phyloP scores from a whole-genome alignment of 1,284 basidiomycete species.

The Tilletiaria anomala region DNA sequence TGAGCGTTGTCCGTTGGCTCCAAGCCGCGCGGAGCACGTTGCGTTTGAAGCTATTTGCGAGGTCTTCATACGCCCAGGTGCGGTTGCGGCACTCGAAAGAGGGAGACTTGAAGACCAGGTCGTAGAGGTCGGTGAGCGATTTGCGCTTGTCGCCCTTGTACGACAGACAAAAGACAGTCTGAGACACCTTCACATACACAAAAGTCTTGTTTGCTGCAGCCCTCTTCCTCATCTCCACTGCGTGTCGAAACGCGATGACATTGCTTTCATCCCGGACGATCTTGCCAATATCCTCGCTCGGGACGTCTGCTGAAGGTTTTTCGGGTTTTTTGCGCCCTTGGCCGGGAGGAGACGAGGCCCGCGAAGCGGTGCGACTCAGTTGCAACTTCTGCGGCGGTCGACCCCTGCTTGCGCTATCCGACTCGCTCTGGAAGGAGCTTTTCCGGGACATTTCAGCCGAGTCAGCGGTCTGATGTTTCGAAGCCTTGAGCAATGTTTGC shows the following conservation, averaged over 20 bases:
- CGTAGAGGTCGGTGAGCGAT: slow-evolving; percentile 46
- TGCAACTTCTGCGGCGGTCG: too few species aligned
- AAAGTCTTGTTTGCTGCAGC: slow-evolving; percentile 52
- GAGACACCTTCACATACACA: slow-evolving; percentile 61
- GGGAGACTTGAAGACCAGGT: slow-evolving; percentile 46
- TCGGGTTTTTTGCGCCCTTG: too few species aligned
- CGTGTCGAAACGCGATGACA: slow-evolving; percentile 27
- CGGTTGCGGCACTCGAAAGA: slow-evolving; percentile 65
- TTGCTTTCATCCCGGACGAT: slow-evolving; percentile 12
- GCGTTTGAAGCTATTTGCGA: slow-evolving; percentile 30
- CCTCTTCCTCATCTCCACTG: slow-evolving; percentile 42
- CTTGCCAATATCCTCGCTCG: too few species aligned
- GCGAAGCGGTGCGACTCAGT: too few species aligned
- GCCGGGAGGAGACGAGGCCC: too few species aligned
- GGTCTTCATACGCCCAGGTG: slow-evolving; percentile 52
- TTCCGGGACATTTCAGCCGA: too few species aligned
- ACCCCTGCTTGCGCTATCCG: too few species aligned
- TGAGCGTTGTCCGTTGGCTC: slow-evolving; percentile 27
- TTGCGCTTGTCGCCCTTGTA: slow-evolving; percentile 47
- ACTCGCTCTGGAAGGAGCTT: too few species aligned
- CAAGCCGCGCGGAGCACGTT: slow-evolving; percentile 26
- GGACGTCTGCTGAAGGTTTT: too few species aligned
- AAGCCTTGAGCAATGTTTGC: too few species aligned
- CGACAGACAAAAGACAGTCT: slow-evolving; percentile 44
- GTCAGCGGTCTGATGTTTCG: too few species aligned